Evolutionary conservation across 2,329 filamentous ascomycete species (phyloP).

Genomic region (Colletotrichum lentis): DNA sequence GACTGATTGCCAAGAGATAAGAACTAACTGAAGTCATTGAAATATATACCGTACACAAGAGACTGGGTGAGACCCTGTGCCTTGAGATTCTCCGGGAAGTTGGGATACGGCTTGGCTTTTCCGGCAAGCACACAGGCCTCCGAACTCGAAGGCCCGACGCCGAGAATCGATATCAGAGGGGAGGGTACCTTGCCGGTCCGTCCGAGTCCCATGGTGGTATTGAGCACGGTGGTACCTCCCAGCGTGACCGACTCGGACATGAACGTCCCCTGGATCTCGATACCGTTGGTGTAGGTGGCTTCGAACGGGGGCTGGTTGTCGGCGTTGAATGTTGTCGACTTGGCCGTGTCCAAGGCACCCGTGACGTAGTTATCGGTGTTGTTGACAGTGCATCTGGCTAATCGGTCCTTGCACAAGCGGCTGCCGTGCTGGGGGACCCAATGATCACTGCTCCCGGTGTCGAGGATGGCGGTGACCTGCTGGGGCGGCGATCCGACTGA

Average conservation of each 20-base stretch:
- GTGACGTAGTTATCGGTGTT: background rate
- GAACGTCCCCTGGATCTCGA: background rate
- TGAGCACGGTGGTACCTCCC: background rate
- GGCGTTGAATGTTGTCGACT: background rate
- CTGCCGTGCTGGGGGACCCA: constrained; percentile 18
- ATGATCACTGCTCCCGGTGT: constrained; percentile 25
- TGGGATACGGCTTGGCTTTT: background rate
- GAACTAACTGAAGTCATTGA: background rate
- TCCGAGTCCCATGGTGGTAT: constrained; percentile 13
- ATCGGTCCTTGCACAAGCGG: constrained; percentile 6
- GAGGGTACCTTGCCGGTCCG: constrained; percentile 10
- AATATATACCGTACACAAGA: background rate
- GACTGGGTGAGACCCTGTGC: background rate
- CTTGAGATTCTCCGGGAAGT: background rate
- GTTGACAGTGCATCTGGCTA: background rate
- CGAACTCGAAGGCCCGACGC: constrained; percentile 2
- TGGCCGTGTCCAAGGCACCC: background rate
- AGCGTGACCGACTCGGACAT: constrained; percentile 1
- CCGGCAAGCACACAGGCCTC: background rate
- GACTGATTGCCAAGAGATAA: too few relatives aligned
- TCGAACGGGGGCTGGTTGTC: background rate
- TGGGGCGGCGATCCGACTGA: constrained; percentile 1
- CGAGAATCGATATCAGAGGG: constrained; percentile 14
- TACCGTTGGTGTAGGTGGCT: background rate
- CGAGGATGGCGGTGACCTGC: constrained; percentile 16